Evolutionary conservation across 306 rosid genomes (phyloP).

Genomic region (Trifolium repens): DNA sequence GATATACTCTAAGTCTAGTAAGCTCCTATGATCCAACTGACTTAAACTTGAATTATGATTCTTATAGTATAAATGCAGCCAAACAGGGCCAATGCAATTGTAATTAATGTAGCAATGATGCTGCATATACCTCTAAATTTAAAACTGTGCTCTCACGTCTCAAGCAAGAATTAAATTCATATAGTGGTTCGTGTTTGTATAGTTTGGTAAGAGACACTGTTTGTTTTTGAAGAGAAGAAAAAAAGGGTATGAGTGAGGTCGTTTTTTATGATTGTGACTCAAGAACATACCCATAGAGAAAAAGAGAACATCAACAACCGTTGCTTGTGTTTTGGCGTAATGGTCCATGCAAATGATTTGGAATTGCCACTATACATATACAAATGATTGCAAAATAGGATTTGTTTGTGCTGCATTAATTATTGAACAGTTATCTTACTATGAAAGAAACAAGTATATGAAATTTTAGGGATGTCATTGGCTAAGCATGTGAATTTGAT

Average conservation of each 20-base stretch:
- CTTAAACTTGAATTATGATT: no score
- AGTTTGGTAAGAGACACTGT: background rate
- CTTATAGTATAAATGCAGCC: no score
- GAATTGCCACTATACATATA: background rate
- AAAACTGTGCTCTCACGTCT: no score
- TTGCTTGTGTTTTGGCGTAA: conserved; percentile 2
- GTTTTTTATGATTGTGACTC: background rate
- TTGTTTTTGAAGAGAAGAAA: background rate
- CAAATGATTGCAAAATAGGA: background rate
- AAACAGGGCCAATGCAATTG: no score
- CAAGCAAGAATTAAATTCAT: background rate
- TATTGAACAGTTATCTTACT: background rate
- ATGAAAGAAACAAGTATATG: background rate
- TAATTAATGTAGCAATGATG: no score
- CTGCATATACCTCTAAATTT: no score
- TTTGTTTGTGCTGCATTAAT: background rate
- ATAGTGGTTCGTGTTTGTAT: background rate
- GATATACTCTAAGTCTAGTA: no score
- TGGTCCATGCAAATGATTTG: background rate
- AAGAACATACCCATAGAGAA: background rate
- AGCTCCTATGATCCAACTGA: no score
- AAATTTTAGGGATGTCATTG: background rate
- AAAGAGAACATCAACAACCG: background rate
- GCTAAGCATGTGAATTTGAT: background rate
- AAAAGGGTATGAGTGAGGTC: background rate